Conservation (phyloP, 306 rosid genomes). For the Prunus mume region DNA sequence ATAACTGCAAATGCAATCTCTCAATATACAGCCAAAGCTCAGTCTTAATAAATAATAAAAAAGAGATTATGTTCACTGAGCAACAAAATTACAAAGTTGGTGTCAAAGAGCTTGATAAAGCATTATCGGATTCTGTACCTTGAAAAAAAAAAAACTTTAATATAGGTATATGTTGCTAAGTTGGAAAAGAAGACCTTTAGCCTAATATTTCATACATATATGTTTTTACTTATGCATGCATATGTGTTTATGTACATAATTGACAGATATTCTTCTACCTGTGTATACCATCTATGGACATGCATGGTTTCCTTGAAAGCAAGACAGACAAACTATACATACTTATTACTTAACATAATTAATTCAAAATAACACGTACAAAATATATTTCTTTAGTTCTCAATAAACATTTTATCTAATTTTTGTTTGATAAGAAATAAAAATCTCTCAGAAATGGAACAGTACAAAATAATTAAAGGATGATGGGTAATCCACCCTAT, state of each 20-base stretch:
- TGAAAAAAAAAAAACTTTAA: background rate
- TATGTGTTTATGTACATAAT: background rate
- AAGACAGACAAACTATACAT: background rate
- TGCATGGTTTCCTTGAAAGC: background rate
- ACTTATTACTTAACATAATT: background rate
- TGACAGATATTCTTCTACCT: background rate
- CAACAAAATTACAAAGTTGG: background rate
- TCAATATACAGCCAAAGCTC: conserved; percentile 16
- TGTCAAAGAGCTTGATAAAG: background rate
- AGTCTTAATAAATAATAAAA: background rate
- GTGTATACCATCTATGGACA: background rate
- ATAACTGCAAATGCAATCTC: conserved; percentile 18
- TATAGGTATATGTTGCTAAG: background rate
- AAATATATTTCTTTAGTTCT: background rate
- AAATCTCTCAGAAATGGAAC: background rate
- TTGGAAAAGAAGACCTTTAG: background rate
- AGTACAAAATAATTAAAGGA: background rate
- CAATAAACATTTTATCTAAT: background rate
- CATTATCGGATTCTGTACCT: background rate
- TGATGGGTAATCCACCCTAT: background rate
- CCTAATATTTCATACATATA: background rate
- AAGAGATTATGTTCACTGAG: background rate
- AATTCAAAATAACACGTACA: too few species aligned
- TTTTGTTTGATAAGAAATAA: background rate
- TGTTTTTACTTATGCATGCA: background rate